phyloP scores from a whole-genome alignment of 2,329 filamentous ascomycete genomes.

The Clonostachys chloroleuca region DNA sequence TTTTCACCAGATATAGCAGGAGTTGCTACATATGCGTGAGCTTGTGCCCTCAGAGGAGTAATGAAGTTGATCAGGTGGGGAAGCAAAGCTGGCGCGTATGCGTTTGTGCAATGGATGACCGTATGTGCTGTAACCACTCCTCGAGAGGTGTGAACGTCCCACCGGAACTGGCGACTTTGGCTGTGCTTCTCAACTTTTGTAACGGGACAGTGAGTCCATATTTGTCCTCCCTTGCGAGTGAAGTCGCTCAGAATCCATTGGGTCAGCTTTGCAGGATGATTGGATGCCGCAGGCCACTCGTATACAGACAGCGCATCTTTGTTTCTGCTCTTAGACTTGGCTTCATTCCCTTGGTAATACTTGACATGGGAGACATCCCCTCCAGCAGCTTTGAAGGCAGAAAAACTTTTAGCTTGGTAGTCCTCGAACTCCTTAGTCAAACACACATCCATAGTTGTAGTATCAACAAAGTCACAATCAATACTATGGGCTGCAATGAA shows the following conservation, averaged over 20 bases:
- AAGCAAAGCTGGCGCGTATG: not conserved
- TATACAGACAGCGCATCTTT: conserved; percentile 34
- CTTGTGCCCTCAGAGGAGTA: not conserved
- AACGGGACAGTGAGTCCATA: conserved; percentile 17
- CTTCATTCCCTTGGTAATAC: not conserved
- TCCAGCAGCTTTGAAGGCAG: not conserved
- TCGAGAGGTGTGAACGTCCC: not conserved
- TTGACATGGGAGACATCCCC: not conserved
- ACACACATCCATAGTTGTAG: conserved; percentile 42
- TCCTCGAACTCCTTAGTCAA: conserved; percentile 38
- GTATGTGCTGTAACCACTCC: not conserved
- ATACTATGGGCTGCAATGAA: conserved; percentile 35
- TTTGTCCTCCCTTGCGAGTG: conserved; percentile 25
- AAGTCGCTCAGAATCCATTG: conserved; percentile 36
- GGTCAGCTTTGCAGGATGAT: conserved; percentile 41
- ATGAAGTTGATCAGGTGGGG: not conserved
- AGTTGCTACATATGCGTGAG: conserved; percentile 22
- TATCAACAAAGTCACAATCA: conserved; percentile 37
- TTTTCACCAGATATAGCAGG: conserved; percentile 23
- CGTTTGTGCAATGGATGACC: not conserved
- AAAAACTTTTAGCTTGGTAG: conserved; percentile 28
- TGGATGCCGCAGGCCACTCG: conserved; percentile 44
- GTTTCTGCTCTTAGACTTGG: conserved; percentile 24
- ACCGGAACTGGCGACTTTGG: not conserved
- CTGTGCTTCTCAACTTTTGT: not conserved